A percentile compares a stretch with the other conserved stretches of the same genome.
phyloP scores from a whole-genome alignment of 2,329 filamentous ascomycete genomes.

The Alternaria arborescens region DNA sequence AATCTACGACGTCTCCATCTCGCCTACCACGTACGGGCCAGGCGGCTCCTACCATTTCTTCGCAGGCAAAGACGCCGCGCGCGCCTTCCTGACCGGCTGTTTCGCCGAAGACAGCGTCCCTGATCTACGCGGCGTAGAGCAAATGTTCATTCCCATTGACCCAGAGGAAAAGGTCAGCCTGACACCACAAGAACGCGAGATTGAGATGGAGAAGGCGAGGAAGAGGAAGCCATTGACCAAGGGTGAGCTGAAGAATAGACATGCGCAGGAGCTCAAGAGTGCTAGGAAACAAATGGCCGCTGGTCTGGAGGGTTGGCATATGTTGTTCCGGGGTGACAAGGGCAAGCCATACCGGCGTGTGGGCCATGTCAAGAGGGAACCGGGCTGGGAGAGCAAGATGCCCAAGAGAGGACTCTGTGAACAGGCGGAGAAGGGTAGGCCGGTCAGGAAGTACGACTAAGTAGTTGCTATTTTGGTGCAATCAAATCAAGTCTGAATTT shows the following conservation, averaged over 20 bases:
- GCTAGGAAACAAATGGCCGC: conserved; percentile 72
- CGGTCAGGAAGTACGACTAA: conserved; percentile 55
- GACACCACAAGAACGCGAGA: conserved; percentile 34
- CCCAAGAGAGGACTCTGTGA: conserved; percentile 73
- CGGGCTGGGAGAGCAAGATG: conserved; percentile 66
- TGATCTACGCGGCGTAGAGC: conserved; percentile 86
- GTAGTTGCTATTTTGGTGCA: not conserved
- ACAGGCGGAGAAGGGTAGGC: conserved; percentile 71
- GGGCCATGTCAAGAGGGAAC: conserved; percentile 72
- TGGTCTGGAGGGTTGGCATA: conserved; percentile 80
- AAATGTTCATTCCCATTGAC: conserved; percentile 75
- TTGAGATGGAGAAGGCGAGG: conserved; percentile 39
- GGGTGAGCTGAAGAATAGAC: conserved; percentile 58
- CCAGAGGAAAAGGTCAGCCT: conserved; percentile 59
- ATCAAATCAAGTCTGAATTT: too few species aligned
- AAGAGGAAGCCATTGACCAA: conserved; percentile 31
- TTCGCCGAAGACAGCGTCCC: conserved; percentile 85
- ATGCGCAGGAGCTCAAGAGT: conserved; percentile 69
- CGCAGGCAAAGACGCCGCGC: conserved; percentile 83
- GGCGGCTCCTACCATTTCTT: conserved; percentile 89
- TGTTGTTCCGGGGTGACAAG: conserved; percentile 74
- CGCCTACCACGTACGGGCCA: conserved; percentile 63
- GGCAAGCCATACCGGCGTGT: conserved; percentile 83
- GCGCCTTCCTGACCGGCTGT: conserved; percentile 91
- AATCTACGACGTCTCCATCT: conserved; percentile 82